A percentile compares a stretch with the other conserved stretches of the same genome.
These are phyloP conservation scores for Triticum dicoccoides DNA, from an alignment of 176 grass and related monocot genomes.

Conservation along the genomic window DNA sequence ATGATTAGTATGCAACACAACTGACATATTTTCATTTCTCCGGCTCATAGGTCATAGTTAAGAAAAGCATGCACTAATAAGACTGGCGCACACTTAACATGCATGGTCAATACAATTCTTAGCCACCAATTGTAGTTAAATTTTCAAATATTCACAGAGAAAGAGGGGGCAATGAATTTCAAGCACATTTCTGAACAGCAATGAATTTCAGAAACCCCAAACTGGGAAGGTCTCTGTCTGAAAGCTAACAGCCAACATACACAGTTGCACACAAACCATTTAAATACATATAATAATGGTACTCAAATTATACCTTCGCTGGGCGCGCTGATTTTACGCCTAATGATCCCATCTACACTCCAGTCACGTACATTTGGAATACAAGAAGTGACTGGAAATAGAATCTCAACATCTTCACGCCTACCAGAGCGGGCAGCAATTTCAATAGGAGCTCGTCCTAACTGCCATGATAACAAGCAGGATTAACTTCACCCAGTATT, in stretches of 20 bases:
- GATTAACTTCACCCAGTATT: conserved; percentile 6
- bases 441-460: conserved; percentile 13
- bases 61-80: neutral
- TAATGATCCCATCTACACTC: conserved; percentile 39
- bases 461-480: conserved; percentile 4
- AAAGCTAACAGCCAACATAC: neutral
- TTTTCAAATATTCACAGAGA: neutral
- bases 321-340: conserved; percentile 6
- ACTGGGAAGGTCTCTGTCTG: neutral
- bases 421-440: conserved; percentile 8
- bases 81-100: neutral
- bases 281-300: neutral
- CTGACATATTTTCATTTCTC: neutral
- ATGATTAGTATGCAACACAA: neutral
- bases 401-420: conserved; percentile 24
- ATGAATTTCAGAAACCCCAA: neutral
- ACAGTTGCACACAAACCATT: neutral
- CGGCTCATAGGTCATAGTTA: neutral
- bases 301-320: neutral
- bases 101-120: neutral
- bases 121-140: neutral
- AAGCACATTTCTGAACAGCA: neutral
- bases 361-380: conserved; percentile 14
- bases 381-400: conserved; percentile 31
- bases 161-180: neutral